Conservation (phyloP, 805 yeast species). For the Wickerhamiella kazuoi region DNA sequence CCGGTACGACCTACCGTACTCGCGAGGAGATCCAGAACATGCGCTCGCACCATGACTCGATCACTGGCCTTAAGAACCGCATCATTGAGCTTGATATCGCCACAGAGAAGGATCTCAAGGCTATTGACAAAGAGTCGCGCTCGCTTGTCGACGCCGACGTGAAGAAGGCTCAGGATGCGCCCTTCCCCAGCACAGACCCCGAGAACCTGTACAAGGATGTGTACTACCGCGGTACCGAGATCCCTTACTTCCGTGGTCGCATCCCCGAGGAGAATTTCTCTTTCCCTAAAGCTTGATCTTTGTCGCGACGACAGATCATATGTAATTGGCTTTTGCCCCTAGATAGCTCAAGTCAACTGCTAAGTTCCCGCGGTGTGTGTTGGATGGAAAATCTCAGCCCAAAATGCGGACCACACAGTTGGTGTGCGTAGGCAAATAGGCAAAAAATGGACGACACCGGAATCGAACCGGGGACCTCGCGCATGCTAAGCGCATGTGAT, state of each 20-base stretch:
- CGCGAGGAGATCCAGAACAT: conserved; percentile 99
- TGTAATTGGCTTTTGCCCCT: no score
- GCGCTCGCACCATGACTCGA: conserved; percentile 97
- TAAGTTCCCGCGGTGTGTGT: background rate
- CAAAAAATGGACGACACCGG: conserved; percentile 1
- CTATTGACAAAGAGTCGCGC: conserved; percentile 92
- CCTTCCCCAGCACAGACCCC: conserved; percentile 91
- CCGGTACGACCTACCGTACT: conserved; percentile 99
- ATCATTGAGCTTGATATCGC: conserved; percentile 71
- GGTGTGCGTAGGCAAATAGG: no score
- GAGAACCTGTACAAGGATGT: conserved; percentile 92
- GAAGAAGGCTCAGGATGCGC: conserved; percentile 80
- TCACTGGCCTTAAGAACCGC: conserved; percentile 83
- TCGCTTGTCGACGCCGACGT: conserved; percentile 88
- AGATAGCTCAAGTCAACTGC: no score
- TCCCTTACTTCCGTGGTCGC: conserved; percentile 89
- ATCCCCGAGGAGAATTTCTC: conserved; percentile 90
- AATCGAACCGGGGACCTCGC: conserved; percentile 9
- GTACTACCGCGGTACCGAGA: conserved; percentile 86
- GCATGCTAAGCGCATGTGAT: conserved; percentile 11
- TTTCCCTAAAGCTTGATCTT: no score
- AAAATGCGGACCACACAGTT: background rate
- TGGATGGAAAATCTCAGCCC: background rate
- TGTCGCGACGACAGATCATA: no score
- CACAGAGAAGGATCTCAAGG: conserved; percentile 84